Percentiles rank a stretch among this genome's conserved stretches.
phyloP scores from a whole-genome alignment of 371 early-diverging fungal species.

The Mortierella sp. region DNA sequence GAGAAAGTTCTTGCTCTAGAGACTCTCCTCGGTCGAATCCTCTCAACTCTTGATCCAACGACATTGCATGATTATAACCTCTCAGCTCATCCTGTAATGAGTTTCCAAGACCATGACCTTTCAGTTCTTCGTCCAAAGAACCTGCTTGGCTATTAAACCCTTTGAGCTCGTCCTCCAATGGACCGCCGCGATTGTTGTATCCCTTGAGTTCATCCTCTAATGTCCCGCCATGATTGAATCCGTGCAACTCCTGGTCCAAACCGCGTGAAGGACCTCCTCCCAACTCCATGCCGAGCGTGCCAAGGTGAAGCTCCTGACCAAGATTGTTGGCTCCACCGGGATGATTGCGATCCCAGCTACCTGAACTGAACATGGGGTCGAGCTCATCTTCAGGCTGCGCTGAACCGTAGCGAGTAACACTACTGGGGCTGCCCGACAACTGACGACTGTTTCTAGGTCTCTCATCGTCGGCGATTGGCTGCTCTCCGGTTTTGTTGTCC shows the following conservation, averaged over 20 bases:
- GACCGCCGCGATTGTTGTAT: background rate
- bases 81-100: background rate
- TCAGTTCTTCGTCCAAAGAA: background rate
- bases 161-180: background rate
- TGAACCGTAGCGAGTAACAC: background rate
- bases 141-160: background rate
- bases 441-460: background rate
- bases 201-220: background rate
- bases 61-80: background rate
- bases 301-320: constrained; percentile 27
- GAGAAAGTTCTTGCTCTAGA: constrained; percentile 19
- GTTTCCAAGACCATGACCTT: background rate
- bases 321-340: constrained; percentile 13
- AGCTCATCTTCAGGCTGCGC: constrained; percentile 15
- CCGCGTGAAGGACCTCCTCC: constrained; percentile 5
- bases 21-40: background rate
- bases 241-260: constrained; percentile 15
- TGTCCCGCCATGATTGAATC: constrained; percentile 2
- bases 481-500: constrained; percentile 48
- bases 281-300: constrained; percentile 15
- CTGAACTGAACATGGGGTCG: constrained; percentile 31
- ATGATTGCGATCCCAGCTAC: constrained; percentile 1
- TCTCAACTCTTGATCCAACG: constrained; percentile 13
- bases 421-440: background rate
- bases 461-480: constrained; percentile 18